Base-by-base conservation (phyloP, 371 early-diverging fungal genomes). In the Batkoa obscura region DNA sequence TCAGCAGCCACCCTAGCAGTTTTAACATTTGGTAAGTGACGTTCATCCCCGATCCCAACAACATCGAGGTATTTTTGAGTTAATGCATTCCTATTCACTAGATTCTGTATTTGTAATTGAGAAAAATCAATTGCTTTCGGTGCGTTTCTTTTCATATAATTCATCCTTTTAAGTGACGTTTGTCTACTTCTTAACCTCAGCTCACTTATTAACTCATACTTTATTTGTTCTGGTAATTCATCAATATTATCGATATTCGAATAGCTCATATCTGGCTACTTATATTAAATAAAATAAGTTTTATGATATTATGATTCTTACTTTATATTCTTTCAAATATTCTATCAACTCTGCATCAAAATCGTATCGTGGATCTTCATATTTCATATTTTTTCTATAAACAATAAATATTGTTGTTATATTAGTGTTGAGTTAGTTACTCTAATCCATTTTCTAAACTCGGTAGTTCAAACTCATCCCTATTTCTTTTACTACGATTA, bases 131-230 rank as follows among this genome's bases (percentile, higher is more conserved):
- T 59, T 0, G 90, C 80, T 0, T 79, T 83, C 30, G 70, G 60
- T 5, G 86, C 76, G 3, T 72, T 65, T 33, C 75, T 64, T 0
- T 80, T 60, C 86, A 90, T 85, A 37, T 75, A 68, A 58, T 86
- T 75, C 12, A 88, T 66, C 12, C 90, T 75, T 23, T 78, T 74
- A 64, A 75, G 75, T 2, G 84, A 86, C 0, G 90, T 83, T 57
- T 84, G 81, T 1, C 98, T 72, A 3, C 90, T 87, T 43, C 79
- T 77, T 10, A 74, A 64, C 55, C 84, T 90, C n/a, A 90, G 65
- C 30, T 88, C 90, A 36, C 83, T 75, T 15, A 97, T 74, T 30
- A 97, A 72, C 64, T 93, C 93, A 65, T 90, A 87, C 64, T 92
- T 93, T 12, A 83, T 66, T 59, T 89, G 91, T 0, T 83, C 63